Evolutionary conservation across 164 flowering plant species (phyloP), one percentile per base, ranked within the genome.

Genomic region (Dillenia turbinata): DNA sequence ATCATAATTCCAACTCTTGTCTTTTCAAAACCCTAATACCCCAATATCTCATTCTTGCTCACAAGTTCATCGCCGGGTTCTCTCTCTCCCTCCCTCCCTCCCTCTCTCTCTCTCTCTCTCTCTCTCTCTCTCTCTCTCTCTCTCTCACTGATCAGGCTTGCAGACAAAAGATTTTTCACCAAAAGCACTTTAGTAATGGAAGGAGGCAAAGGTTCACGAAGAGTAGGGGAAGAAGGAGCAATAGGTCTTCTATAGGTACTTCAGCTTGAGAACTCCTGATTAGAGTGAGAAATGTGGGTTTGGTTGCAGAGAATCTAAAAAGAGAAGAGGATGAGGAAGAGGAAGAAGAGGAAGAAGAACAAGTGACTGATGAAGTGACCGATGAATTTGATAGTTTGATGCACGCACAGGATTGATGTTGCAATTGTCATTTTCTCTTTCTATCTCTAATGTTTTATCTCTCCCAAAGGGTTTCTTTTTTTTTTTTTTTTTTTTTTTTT

Each of bases 161-260:
- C n/a, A n/a, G n/a, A n/a, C n/a, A n/a, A n/a, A n/a, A n/a, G n/a
- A n/a, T n/a, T n/a, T n/a, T n/a, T n/a, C n/a, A n/a, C n/a, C n/a
- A n/a, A n/a, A n/a, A n/a, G n/a, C n/a, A n/a, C n/a, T n/a, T n/a
- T n/a, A n/a, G n/a, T n/a, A n/a, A 63, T 50, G 10, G 78, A 61
- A 15, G 70, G 63, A 17, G 77, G 54, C 47, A 73, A 44, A 44
- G 83, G 83, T 19, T 76, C 73, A 69, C 79, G 68, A 2, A 81
- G 19, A 43, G 88, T 46, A 64, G 86, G 84, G 22, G 88, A 16
- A 26, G 88, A 47, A 64, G 86, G 84, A 26, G 88, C 79, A 16
- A 71, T 72, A 7, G 95, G 95, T 81, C 95, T 81, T 64, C 95
- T 70, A 85, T 49, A n/a, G 95, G 97, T 0, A 94, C 97, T 10